Percentiles rank a stretch among this genome's conserved stretches.
Conservation (phyloP, 2,329 filamentous ascomycete species). For the Acrodontium crateriforme region DNA sequence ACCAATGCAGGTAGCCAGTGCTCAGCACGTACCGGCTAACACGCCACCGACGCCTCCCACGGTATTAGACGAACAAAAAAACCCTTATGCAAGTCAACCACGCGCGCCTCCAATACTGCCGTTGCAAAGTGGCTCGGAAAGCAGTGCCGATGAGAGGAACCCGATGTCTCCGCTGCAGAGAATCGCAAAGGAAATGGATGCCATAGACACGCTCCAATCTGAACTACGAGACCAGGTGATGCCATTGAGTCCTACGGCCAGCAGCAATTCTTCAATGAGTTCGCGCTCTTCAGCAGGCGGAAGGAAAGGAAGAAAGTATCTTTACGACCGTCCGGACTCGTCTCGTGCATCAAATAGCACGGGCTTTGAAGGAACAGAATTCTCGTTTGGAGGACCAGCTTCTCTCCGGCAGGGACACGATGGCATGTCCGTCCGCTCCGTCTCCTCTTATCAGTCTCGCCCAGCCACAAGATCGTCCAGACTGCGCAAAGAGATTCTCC, state of each 20-base stretch:
- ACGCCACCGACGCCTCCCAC: slow-evolving; percentile 72
- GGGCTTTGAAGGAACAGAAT: slow-evolving; percentile 23
- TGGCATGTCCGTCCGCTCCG: slow-evolving; percentile 31
- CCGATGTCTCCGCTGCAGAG: slow-evolving; percentile 58
- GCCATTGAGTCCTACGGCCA: slow-evolving; percentile 53
- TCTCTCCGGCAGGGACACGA: slow-evolving; percentile 19
- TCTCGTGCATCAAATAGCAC: slow-evolving; percentile 21
- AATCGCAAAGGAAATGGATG: slow-evolving; percentile 57
- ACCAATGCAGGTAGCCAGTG: slow-evolving; percentile 66
- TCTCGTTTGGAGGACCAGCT: slow-evolving; percentile 23
- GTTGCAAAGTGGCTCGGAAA: slow-evolving; percentile 42
- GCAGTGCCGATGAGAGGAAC: slow-evolving; percentile 53
- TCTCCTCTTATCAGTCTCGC: slow-evolving; percentile 34
- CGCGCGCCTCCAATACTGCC: slow-evolving; percentile 22
- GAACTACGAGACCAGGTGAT: slow-evolving; percentile 48
- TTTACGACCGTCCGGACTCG: slow-evolving; percentile 32
- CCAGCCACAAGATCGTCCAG: slow-evolving; percentile 53
- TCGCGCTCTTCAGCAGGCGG: slow-evolving; percentile 41
- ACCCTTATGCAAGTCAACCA: slow-evolving; percentile 21
- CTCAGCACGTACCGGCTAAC: slow-evolving; percentile 69
- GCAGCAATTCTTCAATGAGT: slow-evolving; percentile 47
- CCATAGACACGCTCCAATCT: slow-evolving; percentile 39
- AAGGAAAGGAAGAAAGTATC: slow-evolving; percentile 27
- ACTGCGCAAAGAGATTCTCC: slow-evolving; percentile 65
- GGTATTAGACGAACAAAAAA: slow-evolving; percentile 57